These are phyloP conservation scores for Aspergillus carlsbadensis DNA, from an alignment of 495 filamentous ascomycete species.

Conservation along the genomic window DNA sequence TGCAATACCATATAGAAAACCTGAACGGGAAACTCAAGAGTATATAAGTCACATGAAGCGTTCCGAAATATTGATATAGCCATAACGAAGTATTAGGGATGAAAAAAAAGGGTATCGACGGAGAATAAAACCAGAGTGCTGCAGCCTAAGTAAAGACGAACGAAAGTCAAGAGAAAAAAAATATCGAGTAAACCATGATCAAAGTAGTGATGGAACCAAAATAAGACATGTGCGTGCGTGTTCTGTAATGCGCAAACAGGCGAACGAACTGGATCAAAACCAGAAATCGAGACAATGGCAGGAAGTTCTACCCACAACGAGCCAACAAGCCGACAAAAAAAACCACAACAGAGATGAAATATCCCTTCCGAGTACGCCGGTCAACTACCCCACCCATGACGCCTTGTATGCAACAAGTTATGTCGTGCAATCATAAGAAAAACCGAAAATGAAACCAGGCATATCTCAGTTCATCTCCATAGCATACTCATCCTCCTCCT, in stretches of 20 bases:
- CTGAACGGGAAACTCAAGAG: neutral
- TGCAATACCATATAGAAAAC: conserved; percentile 4
- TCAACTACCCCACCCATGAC: conserved; percentile 31
- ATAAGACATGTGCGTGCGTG: conserved; percentile 12
- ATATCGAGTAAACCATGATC: conserved; percentile 20
- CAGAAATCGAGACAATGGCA: conserved; percentile 6
- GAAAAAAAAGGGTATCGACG: conserved; percentile 40
- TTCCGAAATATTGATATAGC: conserved; percentile 7
- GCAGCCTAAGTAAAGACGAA: conserved; percentile 8
- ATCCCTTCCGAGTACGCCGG: conserved; percentile 37
- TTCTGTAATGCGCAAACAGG: neutral
- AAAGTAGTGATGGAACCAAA: conserved; percentile 26
- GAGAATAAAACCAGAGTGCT: conserved; percentile 20
- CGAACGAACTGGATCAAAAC: conserved; percentile 18
- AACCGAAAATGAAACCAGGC: conserved; percentile 6
- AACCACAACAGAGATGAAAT: conserved; percentile 19
- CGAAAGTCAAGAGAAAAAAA: conserved; percentile 10
- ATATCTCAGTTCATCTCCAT: conserved; percentile 68
- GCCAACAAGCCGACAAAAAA: conserved; percentile 16
- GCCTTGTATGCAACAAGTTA: conserved; percentile 45
- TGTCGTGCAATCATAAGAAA: conserved; percentile 25
- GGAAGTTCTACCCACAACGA: conserved; percentile 12
- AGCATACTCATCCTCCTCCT: conserved; percentile 86
- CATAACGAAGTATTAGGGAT: conserved; percentile 12
- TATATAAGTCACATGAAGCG: conserved; percentile 6